Base-by-base conservation (phyloP, 768 basidiomycete species). In the Termitomyces titanicus region DNA sequence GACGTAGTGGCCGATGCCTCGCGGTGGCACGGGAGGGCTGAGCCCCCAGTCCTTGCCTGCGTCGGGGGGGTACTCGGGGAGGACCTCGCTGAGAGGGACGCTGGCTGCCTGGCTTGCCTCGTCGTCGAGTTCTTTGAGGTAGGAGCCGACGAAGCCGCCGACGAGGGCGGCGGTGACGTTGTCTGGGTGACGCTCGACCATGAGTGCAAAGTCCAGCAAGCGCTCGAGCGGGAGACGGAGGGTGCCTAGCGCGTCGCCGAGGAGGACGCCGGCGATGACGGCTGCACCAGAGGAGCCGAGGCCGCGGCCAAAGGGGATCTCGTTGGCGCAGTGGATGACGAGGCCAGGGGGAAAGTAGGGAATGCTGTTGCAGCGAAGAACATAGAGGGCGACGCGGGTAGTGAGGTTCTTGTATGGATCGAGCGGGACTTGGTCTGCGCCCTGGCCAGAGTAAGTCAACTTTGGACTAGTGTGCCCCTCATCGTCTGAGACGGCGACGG, bases 161-260 rank as follows among this genome's bases (percentile, higher is more conserved):
- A 98, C 82, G 35, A 99, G 83, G 0, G 95, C 96, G 2, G 97
- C 97, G 0, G 97, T 97, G 66, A 99, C 95, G 69, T 99, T 99
- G 72, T 99, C 97, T 15, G 97, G 97, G 68, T 99, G 97, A 17
- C 97, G 82, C 73, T 99, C 97, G 65, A 99, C 94, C 97, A 99
- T 99, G 51, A 99, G 79, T 1, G 96, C 95, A 66, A 92, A 96
- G 73, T 99, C 97, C 57, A 98, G 83, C 63, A 96, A 75, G 24
- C 97, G 84, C 40, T 78, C 80, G 27, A 69, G 75, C 13, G 89
- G 70, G 11, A 98, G 83, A 22, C 78, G 66, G 57, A 98, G 81
- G 17, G 80, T 61, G 15, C 91, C 96, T 22, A 98, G 77, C n/a
- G 83, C 78, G 66, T 94, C 82, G 34, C 87, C 97, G 43, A 99